Conservation (phyloP, 2,329 filamentous ascomycete genomes). For the Karstenula rhodostoma region DNA sequence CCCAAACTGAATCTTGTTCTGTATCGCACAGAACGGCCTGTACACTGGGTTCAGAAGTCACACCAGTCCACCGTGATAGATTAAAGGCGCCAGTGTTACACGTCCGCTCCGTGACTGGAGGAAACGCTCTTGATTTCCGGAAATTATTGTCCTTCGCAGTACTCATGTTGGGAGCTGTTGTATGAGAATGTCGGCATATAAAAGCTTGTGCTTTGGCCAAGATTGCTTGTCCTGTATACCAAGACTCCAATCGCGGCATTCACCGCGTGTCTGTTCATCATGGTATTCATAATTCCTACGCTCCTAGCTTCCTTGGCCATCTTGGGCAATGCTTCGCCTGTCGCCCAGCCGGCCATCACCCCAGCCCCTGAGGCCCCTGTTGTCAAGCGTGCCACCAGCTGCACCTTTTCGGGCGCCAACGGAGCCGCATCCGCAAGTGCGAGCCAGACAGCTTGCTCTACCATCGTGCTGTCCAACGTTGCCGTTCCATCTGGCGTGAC, state of each 20-base stretch:
- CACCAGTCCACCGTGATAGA: background rate
- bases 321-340: constrained; percentile 1
- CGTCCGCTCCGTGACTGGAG: background rate
- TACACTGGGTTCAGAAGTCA: background rate
- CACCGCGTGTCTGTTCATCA: background rate
- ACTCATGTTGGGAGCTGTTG: background rate
- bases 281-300: background rate
- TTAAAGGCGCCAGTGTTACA: background rate
- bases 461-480: constrained; percentile 62
- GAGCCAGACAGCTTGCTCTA: constrained; percentile 61
- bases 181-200: background rate
- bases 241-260: background rate
- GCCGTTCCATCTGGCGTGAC: constrained; percentile 66
- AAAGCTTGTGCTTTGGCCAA: background rate
- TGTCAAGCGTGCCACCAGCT: constrained; percentile 49
- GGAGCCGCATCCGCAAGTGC: constrained; percentile 58
- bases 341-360: constrained; percentile 12
- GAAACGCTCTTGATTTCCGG: background rate
- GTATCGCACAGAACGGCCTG: background rate
- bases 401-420: constrained; percentile 59
- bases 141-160: background rate
- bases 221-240: background rate
- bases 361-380: constrained; percentile 16
- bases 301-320: background rate
- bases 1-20: background rate